These are phyloP conservation scores for Myriosclerotinia curreyana DNA, from an alignment of 2,329 filamentous ascomycete genomes.

Conservation along the genomic window DNA sequence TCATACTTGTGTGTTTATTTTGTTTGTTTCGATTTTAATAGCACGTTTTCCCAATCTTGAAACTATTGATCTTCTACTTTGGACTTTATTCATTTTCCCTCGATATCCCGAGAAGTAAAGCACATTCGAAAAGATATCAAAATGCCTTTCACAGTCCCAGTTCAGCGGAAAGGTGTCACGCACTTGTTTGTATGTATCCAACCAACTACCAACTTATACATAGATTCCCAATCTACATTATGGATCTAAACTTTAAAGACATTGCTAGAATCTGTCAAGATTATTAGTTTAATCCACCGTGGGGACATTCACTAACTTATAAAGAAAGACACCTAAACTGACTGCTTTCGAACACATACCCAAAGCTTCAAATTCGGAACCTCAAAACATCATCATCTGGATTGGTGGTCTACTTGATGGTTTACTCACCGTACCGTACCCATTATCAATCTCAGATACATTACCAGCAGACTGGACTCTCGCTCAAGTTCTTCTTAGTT, in stretches of 20 bases:
- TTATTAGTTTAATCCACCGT: background rate
- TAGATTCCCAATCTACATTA: background rate
- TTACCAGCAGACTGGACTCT: constrained; percentile 45
- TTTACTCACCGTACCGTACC: constrained; percentile 49
- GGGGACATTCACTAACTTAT: constrained; percentile 1
- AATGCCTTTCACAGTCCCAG: constrained; percentile 5
- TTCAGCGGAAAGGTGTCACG: constrained; percentile 23
- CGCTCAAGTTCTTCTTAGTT: constrained; percentile 47
- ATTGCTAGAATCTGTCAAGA: background rate
- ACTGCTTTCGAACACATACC: constrained; percentile 39
- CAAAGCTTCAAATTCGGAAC: constrained; percentile 17
- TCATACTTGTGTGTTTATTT: too few species aligned
- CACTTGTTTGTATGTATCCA: constrained; percentile 27
- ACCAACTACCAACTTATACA: too few species aligned
- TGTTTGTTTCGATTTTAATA: too few species aligned
- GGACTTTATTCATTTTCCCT: background rate
- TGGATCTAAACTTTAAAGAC: background rate
- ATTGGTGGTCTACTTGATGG: constrained; percentile 55
- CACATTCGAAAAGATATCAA: background rate
- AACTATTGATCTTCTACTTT: background rate
- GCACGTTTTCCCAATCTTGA: background rate
- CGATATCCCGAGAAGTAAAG: background rate
- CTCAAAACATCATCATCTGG: constrained; percentile 50
- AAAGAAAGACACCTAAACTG: constrained; percentile 37
- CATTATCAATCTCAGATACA: constrained; percentile 41